These are phyloP conservation scores for Clathrospora elynae DNA, from an alignment of 2,329 filamentous ascomycete species.

Conservation along the genomic window DNA sequence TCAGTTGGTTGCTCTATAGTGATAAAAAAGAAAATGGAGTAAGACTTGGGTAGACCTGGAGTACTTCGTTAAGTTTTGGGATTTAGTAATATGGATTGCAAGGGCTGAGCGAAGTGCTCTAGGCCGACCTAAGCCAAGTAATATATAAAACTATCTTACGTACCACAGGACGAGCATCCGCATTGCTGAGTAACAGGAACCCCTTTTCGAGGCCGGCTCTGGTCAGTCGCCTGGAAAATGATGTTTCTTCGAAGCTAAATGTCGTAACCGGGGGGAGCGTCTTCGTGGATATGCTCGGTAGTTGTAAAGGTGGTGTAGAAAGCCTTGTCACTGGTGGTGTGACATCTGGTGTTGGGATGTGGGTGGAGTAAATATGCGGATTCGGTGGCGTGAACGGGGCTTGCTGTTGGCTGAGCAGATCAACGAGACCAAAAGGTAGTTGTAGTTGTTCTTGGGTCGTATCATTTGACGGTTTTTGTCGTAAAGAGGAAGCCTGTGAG, in stretches of 20 bases:
- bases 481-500: conserved; percentile 4
- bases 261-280: conserved; percentile 53
- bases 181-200: conserved; percentile 62
- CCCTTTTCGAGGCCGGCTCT: conserved; percentile 68
- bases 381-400: conserved; percentile 18
- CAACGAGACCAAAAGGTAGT: conserved; percentile 42
- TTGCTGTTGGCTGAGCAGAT: conserved; percentile 30
- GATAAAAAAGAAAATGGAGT: too few relatives aligned
- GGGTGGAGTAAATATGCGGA: conserved; percentile 29
- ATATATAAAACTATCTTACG: too few relatives aligned
- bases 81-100: too few relatives aligned
- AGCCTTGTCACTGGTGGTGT: conserved; percentile 36
- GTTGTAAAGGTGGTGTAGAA: conserved; percentile 26
- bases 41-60: too few relatives aligned
- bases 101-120: too few relatives aligned
- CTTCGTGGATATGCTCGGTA: conserved; percentile 35
- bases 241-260: conserved; percentile 67
- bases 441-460: conserved; percentile 8
- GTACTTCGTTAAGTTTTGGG: too few relatives aligned
- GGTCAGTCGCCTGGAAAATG: conserved; percentile 73
- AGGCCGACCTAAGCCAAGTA: too few relatives aligned
- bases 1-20: background rate
- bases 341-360: conserved; percentile 31
- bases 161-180: conserved; percentile 29
- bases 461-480: conserved; percentile 8